Evolutionary conservation across 768 basidiomycete species (phyloP).

Genomic region (Boletales sp.): DNA sequence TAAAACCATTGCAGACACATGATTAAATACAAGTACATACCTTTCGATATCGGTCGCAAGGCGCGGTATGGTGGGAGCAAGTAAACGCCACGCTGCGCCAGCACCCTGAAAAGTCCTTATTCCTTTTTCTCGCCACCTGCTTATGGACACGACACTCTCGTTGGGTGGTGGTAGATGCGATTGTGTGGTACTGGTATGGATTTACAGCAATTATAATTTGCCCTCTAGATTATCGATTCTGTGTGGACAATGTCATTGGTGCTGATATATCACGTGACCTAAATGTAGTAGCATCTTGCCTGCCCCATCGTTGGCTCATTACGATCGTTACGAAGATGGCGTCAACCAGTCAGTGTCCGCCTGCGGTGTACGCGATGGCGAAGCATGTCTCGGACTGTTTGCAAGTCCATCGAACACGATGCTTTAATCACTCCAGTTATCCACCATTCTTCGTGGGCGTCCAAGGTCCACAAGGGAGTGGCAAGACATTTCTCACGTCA

Average conservation of each 20-base stretch:
- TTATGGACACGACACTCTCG: constrained; percentile 10
- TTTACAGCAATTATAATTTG: constrained; percentile 24
- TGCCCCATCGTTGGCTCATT: background rate
- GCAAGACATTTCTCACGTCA: constrained; percentile 79
- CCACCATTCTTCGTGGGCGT: constrained; percentile 79
- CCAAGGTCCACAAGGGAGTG: constrained; percentile 93
- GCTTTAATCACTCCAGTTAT: background rate
- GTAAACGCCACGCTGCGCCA: constrained; percentile 21
- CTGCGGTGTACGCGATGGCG: constrained; percentile 38
- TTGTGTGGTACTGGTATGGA: constrained; percentile 23
- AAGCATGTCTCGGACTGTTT: constrained; percentile 39
- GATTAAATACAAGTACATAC: constrained; percentile 98
- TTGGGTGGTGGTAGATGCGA: constrained; percentile 18
- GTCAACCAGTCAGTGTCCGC: constrained; percentile 11
- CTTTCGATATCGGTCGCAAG: constrained; percentile 95
- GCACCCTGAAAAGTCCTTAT: background rate
- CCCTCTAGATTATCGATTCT: too few species aligned
- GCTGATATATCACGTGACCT: constrained; percentile 12
- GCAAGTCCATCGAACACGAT: constrained; percentile 25
- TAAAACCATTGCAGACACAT: constrained; percentile 65
- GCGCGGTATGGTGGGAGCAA: constrained; percentile 71
- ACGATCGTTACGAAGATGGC: constrained; percentile 9
- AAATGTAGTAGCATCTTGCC: background rate
- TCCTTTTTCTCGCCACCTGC: constrained; percentile 2
- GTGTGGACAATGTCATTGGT: too few species aligned